Base-by-base conservation (phyloP, 2,329 filamentous ascomycete genomes). In the Trichoderma gracile region DNA sequence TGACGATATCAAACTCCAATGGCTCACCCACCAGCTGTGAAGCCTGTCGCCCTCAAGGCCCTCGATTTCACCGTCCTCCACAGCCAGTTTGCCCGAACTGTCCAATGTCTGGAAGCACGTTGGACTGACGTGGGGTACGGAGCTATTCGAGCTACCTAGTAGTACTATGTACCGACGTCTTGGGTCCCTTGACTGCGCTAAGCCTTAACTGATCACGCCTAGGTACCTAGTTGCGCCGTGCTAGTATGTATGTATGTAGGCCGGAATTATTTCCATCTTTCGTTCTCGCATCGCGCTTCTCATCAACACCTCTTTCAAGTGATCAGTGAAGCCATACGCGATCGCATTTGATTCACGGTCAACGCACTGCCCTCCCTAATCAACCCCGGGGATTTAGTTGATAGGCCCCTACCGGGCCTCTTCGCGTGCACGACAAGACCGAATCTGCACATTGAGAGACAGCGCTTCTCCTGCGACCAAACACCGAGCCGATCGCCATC, bases 281-380 rank as follows among this genome's bases (percentile, higher is more conserved):
- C 17, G 30, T 42, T 30, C 23, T 50, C 14, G n/a, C 46, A 38
- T 60, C 45, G 57, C 57, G 57, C 57, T 40, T 60, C 57, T 40
- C 50, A 50, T 43, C 25, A 23, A 19, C 23, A 27, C 30, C 30
- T 10, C 8, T 9, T 9, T 33, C 30, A 10, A 33, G 21, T 42
- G 46, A n/a, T 21, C 15, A n/a, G 15, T 50, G 45, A 40, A 60
- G 21, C 46, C 50, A 27, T 50, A 47, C 57, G 45, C 57, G 33
- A 25, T 42, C 33, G 23, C 25, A 21, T 25, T 25, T 45, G 19
- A 56, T 38, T 38, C 33, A 14, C 33, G 33, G 33, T 38, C 46
- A 7, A 25, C 17, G 10, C 57, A 17, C 46, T 42, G 38, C 25
- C n/a, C n/a, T n/a, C n/a, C n/a, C 46, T 56, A 17, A 19, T 42